Conservation (phyloP, 805 yeast species). For the Millerago galiae region DNA sequence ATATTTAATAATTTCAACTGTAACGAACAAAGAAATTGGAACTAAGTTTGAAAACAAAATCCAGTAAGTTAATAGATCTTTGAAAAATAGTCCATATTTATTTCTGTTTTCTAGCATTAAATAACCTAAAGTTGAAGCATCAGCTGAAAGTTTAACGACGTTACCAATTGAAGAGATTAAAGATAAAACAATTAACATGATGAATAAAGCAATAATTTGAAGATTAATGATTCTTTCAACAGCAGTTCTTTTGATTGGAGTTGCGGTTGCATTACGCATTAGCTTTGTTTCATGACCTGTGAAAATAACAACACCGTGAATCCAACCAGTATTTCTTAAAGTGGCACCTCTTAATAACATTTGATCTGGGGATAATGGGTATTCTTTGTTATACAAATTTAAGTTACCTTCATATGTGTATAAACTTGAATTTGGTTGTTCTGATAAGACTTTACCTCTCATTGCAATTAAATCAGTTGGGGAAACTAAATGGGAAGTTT, state of each 20-base stretch:
- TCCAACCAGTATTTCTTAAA: conserved; percentile 90
- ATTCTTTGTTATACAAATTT: conserved; percentile 46
- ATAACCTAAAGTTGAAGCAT: conserved; percentile 51
- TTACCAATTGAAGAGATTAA: conserved; percentile 84
- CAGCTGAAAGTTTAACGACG: conserved; percentile 60
- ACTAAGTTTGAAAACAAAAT: conserved; percentile 92
- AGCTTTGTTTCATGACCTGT: conserved; percentile 98
- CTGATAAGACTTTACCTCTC: conserved; percentile 65
- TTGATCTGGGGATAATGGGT: conserved; percentile 87
- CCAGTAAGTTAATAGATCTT: conserved; percentile 90
- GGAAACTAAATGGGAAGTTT: conserved; percentile 67
- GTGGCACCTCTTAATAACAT: conserved; percentile 92
- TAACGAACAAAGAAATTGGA: conserved; percentile 95
- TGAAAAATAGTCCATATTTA: conserved; percentile 67
- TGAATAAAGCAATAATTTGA: conserved; percentile 85
- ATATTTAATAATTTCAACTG: conserved; percentile 91
- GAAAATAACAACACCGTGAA: conserved; percentile 86
- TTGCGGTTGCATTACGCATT: conserved; percentile 98
- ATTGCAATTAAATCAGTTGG: conserved; percentile 51
- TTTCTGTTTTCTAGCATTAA: conserved; percentile 63
- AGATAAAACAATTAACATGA: conserved; percentile 67
- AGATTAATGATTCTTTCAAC: conserved; percentile 92
- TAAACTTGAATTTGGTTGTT: conserved; percentile 88
- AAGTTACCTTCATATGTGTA: conserved; percentile 91
- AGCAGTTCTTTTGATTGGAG: conserved; percentile 95